These are phyloP conservation scores for Carnegiea gigantea DNA, from an alignment of 179 eudicot species.

Conservation along the genomic window DNA sequence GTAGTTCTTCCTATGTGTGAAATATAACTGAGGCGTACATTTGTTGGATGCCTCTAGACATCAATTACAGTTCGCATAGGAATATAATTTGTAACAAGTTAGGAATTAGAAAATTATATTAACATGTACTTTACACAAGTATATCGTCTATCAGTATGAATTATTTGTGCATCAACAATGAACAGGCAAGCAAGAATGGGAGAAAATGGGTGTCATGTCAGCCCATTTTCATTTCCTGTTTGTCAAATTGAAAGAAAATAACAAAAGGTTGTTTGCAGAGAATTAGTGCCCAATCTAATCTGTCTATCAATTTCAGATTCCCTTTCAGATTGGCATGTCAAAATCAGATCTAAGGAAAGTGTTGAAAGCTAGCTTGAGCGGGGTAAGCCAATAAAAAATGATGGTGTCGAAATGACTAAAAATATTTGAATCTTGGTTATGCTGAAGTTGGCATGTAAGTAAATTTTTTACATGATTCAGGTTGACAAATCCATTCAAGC, in stretches of 20 bases:
- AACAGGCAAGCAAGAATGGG: neutral
- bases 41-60: neutral
- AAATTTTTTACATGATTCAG: constrained; percentile 31
- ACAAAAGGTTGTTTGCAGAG: neutral
- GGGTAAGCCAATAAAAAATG: constrained; percentile 51
- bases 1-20: neutral
- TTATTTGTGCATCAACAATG: neutral
- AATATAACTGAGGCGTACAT: neutral
- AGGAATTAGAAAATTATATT: neutral
- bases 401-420: neutral
- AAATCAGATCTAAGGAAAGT: constrained; percentile 90
- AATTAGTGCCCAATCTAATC: constrained; percentile 9
- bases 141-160: neutral
- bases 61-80: neutral
- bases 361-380: constrained; percentile 82
- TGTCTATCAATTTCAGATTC: constrained; percentile 53
- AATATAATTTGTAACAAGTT: neutral
- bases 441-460: neutral
- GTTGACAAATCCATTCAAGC: constrained; percentile 77
- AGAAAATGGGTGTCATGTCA: neutral
- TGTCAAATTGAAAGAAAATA: neutral
- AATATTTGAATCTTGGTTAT: neutral
- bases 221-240: neutral
- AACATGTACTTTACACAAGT: neutral
- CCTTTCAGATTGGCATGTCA: constrained; percentile 82